Base-by-base conservation (phyloP, 2,329 filamentous ascomycete genomes). In the Cladosporium velox region DNA sequence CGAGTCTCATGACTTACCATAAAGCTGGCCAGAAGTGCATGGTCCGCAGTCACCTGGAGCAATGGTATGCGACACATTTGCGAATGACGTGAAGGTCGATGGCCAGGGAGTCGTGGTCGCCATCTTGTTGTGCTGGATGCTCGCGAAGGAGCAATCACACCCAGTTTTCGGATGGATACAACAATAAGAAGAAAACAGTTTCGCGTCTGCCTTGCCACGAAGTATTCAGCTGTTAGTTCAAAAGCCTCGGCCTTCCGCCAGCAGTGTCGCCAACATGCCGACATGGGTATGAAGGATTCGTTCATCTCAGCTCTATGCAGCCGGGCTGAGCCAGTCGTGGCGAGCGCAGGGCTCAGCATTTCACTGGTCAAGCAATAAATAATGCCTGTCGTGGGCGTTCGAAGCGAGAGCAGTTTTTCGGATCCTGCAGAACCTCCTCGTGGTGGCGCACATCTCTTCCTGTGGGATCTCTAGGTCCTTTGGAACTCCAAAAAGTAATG, bases 11-110 rank as follows among this genome's bases (percentile, higher is more conserved):
- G 32, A 52, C 44, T 15, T n/a, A 62, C 59, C 59, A 11, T 30
- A 41, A 30, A 62, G 51, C 24, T 62, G 59, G 18, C 35, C 26
- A 35, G 44, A 62, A 8, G 59, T 62, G 12, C 59, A 62, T 52
- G 59, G 44, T 21, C n/a, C 59, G 44, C 59, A 62, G 7, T 47
- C 34, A 7, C 28, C 44, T n/a, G 59, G 47, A 18, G 59, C 7
- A n/a, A 15, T 28, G 1, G 59, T 51, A 0, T 12, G n/a, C 47
- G 59, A 62, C 12, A 47, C 47, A 28, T 62, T 62, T 14, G 59
- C n/a, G 47, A 62, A 62, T 2, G 59, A 62, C 12, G 59, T 4
- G 30, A 62, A 62, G 3, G 59, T 62, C 30, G 26, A 26, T 28
- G 41, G n/a, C 32, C 30, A 58, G 30, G 28, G n/a, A n/a, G 52